Conservation (phyloP, 768 basidiomycete genomes). For the Mycena vulgaris region DNA sequence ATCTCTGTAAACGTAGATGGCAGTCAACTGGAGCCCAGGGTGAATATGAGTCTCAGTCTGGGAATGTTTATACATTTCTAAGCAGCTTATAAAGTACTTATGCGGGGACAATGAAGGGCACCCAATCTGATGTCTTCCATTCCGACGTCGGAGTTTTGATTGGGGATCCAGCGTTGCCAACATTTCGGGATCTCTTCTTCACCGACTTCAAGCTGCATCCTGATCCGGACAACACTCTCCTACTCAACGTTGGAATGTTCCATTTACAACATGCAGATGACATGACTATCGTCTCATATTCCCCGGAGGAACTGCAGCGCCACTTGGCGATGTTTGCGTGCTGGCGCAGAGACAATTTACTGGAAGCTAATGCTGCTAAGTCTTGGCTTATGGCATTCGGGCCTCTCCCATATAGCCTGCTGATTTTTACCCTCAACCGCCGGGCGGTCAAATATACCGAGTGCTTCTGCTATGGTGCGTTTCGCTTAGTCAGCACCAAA, state of each 20-base stretch:
- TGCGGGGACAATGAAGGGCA: background rate
- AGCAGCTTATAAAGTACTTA: too few species aligned
- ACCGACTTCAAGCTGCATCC: background rate
- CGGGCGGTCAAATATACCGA: background rate
- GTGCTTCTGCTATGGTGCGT: conserved; percentile 2
- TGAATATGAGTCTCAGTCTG: too few species aligned
- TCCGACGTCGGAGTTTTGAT: background rate
- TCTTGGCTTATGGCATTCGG: background rate
- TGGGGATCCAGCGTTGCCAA: background rate
- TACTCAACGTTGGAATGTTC: background rate
- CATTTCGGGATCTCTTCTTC: background rate
- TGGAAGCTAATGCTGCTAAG: background rate
- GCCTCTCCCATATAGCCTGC: background rate
- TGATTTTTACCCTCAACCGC: background rate
- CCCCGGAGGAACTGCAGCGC: background rate
- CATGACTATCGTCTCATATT: background rate
- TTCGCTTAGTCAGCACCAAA: too few species aligned
- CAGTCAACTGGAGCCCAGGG: too few species aligned
- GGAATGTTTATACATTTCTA: too few species aligned
- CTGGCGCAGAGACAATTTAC: background rate
- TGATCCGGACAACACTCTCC: background rate
- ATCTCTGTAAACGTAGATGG: too few species aligned
- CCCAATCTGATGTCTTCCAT: background rate
- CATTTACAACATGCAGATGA: conserved; percentile 6
- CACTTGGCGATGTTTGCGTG: background rate